A percentile compares a stretch with the other conserved stretches of the same genome.
Conservation (phyloP, 352 stramenopile genomes). For the Thalassiosira ordinaria region DNA sequence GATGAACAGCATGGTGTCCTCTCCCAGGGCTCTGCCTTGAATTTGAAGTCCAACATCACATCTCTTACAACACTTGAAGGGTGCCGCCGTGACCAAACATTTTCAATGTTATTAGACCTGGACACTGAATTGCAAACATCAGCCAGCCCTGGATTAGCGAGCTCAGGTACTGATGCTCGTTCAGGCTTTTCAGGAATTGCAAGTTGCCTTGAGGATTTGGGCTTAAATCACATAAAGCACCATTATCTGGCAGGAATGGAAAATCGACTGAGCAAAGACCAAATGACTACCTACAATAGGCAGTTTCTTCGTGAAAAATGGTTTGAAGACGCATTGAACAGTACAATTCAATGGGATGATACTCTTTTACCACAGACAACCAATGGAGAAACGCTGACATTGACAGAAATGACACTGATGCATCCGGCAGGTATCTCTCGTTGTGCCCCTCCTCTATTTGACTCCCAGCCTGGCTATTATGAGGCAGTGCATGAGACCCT, state of each 20-base stretch:
- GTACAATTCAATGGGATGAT: slow-evolving; percentile 57
- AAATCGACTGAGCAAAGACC: slow-evolving; percentile 8
- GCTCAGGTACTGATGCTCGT: not conserved
- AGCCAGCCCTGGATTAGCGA: not conserved
- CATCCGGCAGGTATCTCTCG: not conserved
- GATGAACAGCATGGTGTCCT: slow-evolving; percentile 71
- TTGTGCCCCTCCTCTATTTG: slow-evolving; percentile 1
- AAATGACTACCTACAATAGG: slow-evolving; percentile 7
- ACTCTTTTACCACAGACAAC: slow-evolving; percentile 44
- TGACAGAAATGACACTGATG: not conserved
- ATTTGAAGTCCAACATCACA: slow-evolving; percentile 65
- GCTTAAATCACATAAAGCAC: slow-evolving; percentile 61
- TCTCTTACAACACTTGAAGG: slow-evolving; percentile 40
- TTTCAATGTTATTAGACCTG: slow-evolving; percentile 51
- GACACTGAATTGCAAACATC: slow-evolving; percentile 40
- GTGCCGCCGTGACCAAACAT: slow-evolving; percentile 31
- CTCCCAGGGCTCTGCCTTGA: slow-evolving; percentile 60
- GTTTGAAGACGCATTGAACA: slow-evolving; percentile 73
- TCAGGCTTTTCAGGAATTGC: slow-evolving; percentile 32
- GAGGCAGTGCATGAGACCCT: slow-evolving; percentile 49
- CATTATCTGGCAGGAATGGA: slow-evolving; percentile 69
- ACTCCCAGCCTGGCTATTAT: slow-evolving; percentile 34
- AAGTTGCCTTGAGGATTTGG: slow-evolving; percentile 67
- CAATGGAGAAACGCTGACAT: slow-evolving; percentile 5
- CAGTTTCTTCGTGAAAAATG: slow-evolving; percentile 71